Percentiles rank a stretch among this genome's conserved stretches.
Conservation (phyloP, 2,329 filamentous ascomycete genomes). For the Aspergillus costaricaensis region DNA sequence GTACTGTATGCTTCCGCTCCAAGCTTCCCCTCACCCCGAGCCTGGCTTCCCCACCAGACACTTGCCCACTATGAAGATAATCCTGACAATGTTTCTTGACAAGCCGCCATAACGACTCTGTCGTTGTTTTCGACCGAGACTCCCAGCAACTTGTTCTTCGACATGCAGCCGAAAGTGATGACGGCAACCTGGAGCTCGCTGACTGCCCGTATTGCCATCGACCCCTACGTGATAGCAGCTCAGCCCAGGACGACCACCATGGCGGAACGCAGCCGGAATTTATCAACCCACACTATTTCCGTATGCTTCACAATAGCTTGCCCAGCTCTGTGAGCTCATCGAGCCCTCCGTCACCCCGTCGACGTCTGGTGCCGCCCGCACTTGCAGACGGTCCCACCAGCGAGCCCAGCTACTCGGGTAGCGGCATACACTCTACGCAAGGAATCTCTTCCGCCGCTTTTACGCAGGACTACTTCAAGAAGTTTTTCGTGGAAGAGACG, state of each 20-base stretch:
- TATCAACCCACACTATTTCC: slow-evolving; percentile 91
- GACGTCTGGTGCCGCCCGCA: slow-evolving; percentile 50
- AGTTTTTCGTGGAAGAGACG: slow-evolving; percentile 86
- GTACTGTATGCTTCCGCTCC: slow-evolving; percentile 43
- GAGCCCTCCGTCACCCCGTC: slow-evolving; percentile 52
- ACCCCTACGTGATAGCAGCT: slow-evolving; percentile 59
- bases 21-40: background rate
- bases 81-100: slow-evolving; percentile 18
- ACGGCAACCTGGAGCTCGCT: slow-evolving; percentile 57
- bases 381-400: slow-evolving; percentile 49
- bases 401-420: slow-evolving; percentile 53
- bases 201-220: slow-evolving; percentile 93
- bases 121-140: slow-evolving; percentile 85
- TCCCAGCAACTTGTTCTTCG: slow-evolving; percentile 85
- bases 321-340: slow-evolving; percentile 51
- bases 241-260: slow-evolving; percentile 35
- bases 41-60: background rate
- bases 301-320: slow-evolving; percentile 72
- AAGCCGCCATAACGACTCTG: slow-evolving; percentile 87
- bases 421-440: slow-evolving; percentile 53
- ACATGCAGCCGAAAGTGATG: slow-evolving; percentile 52
- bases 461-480: slow-evolving; percentile 87
- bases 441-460: slow-evolving; percentile 86
- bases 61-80: background rate
- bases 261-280: slow-evolving; percentile 61